Evolutionary conservation across 139 green algal species (phyloP).

Genomic region (Volvox africanus): DNA sequence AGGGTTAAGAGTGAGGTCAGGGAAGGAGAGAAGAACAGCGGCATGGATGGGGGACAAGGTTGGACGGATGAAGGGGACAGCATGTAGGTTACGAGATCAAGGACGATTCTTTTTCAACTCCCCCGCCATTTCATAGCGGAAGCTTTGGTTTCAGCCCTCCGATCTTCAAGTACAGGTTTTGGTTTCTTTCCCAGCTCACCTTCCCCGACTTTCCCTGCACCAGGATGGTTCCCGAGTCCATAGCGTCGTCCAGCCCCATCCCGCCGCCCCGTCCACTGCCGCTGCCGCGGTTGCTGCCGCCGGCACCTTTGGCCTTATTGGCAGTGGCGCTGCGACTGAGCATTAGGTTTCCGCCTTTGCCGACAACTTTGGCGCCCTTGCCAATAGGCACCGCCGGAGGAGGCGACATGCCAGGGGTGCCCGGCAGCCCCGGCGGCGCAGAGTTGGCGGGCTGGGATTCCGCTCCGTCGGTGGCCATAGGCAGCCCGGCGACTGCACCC

Average conservation of each 20-base stretch:
- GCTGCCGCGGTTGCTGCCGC: not conserved
- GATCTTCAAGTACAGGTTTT: no score
- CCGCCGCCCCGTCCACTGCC: not conserved
- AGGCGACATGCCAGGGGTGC: not conserved
- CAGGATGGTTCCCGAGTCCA: slow-evolving; percentile 25
- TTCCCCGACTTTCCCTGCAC: slow-evolving; percentile 20
- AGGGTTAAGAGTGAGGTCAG: not conserved
- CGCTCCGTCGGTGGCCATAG: not conserved
- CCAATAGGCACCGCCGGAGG: slow-evolving; percentile 26
- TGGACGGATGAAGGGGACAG: no score
- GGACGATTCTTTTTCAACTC: no score
- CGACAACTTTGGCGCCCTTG: slow-evolving; percentile 41
- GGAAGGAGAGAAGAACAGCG: not conserved
- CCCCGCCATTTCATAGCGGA: no score
- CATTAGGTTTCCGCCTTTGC: slow-evolving; percentile 42
- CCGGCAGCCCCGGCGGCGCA: not conserved
- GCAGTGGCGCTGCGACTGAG: not conserved
- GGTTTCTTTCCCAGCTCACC: not conserved
- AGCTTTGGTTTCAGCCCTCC: no score
- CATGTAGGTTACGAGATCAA: no score
- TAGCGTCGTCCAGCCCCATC: not conserved
- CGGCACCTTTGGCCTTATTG: slow-evolving; percentile 28
- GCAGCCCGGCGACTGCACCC: not conserved
- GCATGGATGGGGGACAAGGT: no score
- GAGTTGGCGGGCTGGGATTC: slow-evolving; percentile 14